Evolutionary conservation across 2,329 filamentous ascomycete species (phyloP).

Genomic region (Graphilbum ipis-grandicollis): DNA sequence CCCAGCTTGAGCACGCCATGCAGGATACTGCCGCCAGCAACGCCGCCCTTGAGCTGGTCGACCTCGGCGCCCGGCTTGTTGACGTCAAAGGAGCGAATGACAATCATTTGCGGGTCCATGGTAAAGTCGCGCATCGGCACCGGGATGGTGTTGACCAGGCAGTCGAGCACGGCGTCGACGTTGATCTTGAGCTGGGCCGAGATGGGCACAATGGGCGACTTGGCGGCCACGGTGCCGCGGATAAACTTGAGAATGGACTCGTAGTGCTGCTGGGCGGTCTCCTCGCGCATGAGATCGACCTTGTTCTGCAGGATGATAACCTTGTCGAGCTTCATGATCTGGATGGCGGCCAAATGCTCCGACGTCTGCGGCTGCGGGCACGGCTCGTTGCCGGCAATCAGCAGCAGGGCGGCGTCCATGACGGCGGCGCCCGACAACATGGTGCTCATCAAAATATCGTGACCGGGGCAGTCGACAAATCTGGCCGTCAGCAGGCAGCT

Average conservation of each 20-base stretch:
- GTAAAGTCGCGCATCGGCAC: conserved; percentile 83
- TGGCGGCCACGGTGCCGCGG: conserved; percentile 87
- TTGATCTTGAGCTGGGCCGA: conserved; percentile 98
- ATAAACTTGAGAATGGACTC: conserved; percentile 98
- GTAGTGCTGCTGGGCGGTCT: conserved; percentile 84
- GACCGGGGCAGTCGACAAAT: conserved; percentile 96
- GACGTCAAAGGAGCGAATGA: conserved; percentile 97
- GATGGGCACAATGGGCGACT: conserved; percentile 90
- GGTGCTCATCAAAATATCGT: conserved; percentile 99
- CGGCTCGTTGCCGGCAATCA: conserved; percentile 96
- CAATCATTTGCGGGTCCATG: conserved; percentile 90
- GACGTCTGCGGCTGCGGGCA: conserved; percentile 98
- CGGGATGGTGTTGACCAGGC: conserved; percentile 87
- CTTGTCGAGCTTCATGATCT: conserved; percentile 99
- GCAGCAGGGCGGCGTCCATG: conserved; percentile 93
- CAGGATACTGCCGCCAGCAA: conserved; percentile 90
- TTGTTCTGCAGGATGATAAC: conserved; percentile 99
- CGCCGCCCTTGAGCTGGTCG: conserved; percentile 94
- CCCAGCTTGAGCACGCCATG: conserved; percentile 93
- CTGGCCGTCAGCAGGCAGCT: no score
- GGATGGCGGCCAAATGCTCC: conserved; percentile 95
- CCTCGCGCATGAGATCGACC: conserved; percentile 95
- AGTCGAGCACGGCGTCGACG: conserved; percentile 94
- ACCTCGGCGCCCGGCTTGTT: conserved; percentile 99
- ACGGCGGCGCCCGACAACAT: conserved; percentile 99